Base-by-base conservation (phyloP, 1,139 yeast genomes). In the Pichia sp. region DNA sequence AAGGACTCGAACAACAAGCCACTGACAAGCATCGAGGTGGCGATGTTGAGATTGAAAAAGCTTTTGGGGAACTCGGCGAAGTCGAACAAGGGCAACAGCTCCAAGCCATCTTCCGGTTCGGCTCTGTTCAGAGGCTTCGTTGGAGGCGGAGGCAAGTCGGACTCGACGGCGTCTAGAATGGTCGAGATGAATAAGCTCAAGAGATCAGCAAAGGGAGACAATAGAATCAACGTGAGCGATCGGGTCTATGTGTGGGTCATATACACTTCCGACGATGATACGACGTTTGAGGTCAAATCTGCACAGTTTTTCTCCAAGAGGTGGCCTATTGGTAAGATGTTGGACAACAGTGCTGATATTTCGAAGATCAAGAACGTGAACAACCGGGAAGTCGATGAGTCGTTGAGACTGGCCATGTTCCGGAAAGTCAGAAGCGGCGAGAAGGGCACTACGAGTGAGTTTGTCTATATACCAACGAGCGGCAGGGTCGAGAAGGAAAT, bases 321-420 rank as follows among this genome's bases (percentile, higher is more conserved):
- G 36, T 85, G 93, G 89, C 85, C 89, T 0, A 76, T 88, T 7
- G 98, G 98, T 0, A 75, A 88, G 60, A 85, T 85, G 2, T 70
- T 90, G 49, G 98, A 92, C 67, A 77, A 78, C 44, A 76, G 87
- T 12, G 83, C 92, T 4, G 78, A 76, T 36, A 67, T 72, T 40
- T 68, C 86, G 55, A 76, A 74, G 51, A 76, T 87, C 24, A 73
- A 74, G 46, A 87, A 87, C 67, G 67, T 72, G 51, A 86, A 86
- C 64, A 84, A 83, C 64, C 67, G 71, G 53, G 76, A 79, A 1
- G 74, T 70, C 31, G 77, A 78, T 33, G 63, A 70, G 2, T 64
- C 68, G n/a, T 75, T 76, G 52, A 68, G 76, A 55, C 68, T 80
- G 49, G 75, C 78, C 45, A 71, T 80, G n/a, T 80, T 80, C 61